Conservation (phyloP, 73 alveolate genomes). For the Tetrahymena borealis region DNA sequence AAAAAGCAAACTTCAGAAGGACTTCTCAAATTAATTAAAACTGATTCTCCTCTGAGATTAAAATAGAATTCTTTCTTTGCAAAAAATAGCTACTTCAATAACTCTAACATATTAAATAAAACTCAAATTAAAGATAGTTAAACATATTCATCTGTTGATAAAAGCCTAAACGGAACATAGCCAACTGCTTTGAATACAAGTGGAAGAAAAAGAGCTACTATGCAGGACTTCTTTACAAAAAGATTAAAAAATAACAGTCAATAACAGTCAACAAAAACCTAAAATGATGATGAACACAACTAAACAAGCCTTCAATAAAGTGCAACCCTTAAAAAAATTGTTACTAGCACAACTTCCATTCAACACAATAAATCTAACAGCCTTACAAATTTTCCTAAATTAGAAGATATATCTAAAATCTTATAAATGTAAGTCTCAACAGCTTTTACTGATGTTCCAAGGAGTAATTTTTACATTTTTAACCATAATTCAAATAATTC, state of each 20-base stretch:
- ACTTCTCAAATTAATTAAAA: neutral
- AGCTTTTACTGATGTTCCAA: neutral
- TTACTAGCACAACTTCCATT: too few species aligned
- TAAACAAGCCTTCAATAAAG: too few species aligned
- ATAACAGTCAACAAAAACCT: neutral
- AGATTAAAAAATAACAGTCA: neutral
- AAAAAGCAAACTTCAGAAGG: neutral
- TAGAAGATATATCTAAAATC: neutral
- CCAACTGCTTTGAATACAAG: neutral
- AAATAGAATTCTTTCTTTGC: neutral
- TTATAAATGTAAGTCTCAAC: neutral
- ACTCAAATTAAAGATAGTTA: neutral
- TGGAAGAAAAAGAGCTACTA: neutral
- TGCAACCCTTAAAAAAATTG: too few species aligned
- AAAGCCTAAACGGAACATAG: neutral
- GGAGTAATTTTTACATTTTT: neutral
- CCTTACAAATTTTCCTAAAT: neutral
- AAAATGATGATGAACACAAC: neutral
- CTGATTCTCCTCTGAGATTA: neutral
- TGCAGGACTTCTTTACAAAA: neutral
- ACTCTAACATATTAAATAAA: neutral
- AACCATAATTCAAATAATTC: too few species aligned
- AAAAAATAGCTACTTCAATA: neutral
- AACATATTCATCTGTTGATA: neutral
- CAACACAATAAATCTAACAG: too few species aligned